Percentiles rank a stretch among this genome's conserved stretches.
These are phyloP conservation scores for Aspergillus heteromorphus DNA, from an alignment of 495 filamentous ascomycete genomes.

Conservation along the genomic window DNA sequence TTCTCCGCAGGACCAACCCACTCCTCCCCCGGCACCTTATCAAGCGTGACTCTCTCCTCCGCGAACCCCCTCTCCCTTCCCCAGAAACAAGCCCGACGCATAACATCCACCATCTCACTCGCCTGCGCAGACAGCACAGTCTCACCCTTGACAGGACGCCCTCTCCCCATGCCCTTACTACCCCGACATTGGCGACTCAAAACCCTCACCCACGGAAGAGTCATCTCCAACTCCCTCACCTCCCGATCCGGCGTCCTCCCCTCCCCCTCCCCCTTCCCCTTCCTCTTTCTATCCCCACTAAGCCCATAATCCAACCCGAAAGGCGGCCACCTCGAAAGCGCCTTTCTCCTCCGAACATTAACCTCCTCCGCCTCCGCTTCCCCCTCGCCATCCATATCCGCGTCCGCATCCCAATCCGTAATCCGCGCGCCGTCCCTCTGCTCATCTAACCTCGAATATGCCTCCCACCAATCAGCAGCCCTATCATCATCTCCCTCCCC, in stretches of 20 bases:
- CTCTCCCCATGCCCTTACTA: background rate
- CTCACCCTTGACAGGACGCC: background rate
- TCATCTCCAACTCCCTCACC: constrained; percentile 23
- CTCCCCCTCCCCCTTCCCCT: no score
- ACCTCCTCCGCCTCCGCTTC: background rate
- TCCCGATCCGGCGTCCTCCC: constrained; percentile 11
- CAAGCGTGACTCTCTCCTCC: constrained; percentile 24
- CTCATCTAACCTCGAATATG: background rate
- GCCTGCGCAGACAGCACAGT: constrained; percentile 30
- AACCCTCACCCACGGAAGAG: constrained; percentile 31
- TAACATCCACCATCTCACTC: constrained; percentile 34
- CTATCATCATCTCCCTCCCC: background rate
- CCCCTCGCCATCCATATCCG: background rate
- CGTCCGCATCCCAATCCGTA: background rate
- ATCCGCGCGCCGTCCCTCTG: background rate
- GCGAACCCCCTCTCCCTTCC: constrained; percentile 32
- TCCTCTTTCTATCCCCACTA: no score
- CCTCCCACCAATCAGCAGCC: background rate
- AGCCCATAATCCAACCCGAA: constrained; percentile 34
- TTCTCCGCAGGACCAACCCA: background rate
- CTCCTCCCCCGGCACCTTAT: background rate
- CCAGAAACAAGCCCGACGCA: constrained; percentile 40
- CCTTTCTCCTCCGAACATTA: constrained; percentile 28
- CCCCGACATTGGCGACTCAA: constrained; percentile 4
- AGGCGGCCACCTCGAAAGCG: constrained; percentile 37